A percentile compares a stretch with the other conserved stretches of the same genome.
Conservation (phyloP, 148 eudicot species). For the Rhododendron simsii region DNA sequence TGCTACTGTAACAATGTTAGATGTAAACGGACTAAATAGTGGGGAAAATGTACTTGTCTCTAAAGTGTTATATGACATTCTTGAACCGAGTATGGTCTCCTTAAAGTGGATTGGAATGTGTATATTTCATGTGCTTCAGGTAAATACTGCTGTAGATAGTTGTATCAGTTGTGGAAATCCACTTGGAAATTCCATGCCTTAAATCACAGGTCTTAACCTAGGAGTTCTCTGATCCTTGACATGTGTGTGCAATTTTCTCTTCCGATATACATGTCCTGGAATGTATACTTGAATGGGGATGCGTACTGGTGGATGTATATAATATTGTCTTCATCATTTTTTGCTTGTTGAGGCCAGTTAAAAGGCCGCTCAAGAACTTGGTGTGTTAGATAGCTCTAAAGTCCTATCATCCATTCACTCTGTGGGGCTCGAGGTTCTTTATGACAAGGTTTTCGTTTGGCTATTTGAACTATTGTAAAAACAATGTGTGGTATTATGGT, state of each 20-base stretch:
- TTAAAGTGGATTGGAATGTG: not conserved
- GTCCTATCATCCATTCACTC: not conserved
- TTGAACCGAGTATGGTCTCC: not conserved
- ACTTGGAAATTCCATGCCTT: not conserved
- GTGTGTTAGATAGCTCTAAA: not conserved
- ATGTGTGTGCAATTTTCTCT: not conserved
- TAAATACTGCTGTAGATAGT: not conserved
- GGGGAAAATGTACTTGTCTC: not conserved
- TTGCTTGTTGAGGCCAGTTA: conserved; percentile 1
- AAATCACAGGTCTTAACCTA: not conserved
- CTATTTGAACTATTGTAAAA: not conserved
- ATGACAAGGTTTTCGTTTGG: not conserved
- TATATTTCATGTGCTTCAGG: not conserved
- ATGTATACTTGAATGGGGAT: not conserved
- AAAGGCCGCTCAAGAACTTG: not conserved
- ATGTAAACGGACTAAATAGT: not conserved
- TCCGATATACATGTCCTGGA: not conserved
- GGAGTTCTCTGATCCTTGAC: not conserved
- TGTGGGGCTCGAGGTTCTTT: not conserved
- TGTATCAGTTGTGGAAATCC: not conserved
- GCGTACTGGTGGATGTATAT: not conserved
- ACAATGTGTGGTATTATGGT: not conserved
- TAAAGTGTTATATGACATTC: not conserved
- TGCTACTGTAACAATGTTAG: not conserved
- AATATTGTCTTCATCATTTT: not conserved